phyloP scores from a whole-genome alignment of 176 grass and related monocot genomes.

The Chloris gayana region DNA sequence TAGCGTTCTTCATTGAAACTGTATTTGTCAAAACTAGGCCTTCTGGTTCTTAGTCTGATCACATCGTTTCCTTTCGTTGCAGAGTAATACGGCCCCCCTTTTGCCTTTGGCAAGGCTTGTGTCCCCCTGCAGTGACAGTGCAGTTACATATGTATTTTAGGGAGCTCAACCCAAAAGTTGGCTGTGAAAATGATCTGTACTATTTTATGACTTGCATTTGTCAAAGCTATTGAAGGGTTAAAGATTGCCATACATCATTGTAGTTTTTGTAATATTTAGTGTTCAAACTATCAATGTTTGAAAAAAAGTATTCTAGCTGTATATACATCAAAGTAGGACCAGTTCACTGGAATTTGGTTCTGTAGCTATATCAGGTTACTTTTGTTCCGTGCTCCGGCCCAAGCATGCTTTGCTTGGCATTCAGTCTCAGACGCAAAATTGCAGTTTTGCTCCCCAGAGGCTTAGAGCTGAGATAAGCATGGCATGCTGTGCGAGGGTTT shows the following conservation, averaged over 20 bases:
- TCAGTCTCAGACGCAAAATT: not conserved
- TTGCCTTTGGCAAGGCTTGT: too few relatives aligned
- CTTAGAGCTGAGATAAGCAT: not conserved
- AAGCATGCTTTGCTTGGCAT: not conserved
- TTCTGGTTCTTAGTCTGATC: too few relatives aligned
- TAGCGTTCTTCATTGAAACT: too few relatives aligned
- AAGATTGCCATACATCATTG: not conserved
- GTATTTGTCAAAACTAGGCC: too few relatives aligned
- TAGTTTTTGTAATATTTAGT: not conserved
- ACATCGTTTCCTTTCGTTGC: too few relatives aligned
- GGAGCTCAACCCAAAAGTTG: not conserved
- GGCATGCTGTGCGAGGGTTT: not conserved
- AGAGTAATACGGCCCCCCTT: too few relatives aligned
- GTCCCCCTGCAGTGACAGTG: too few relatives aligned
- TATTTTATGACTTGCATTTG: not conserved
- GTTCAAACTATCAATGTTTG: not conserved
- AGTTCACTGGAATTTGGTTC: not conserved
- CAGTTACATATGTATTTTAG: too few relatives aligned
- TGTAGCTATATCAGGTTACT: too few relatives aligned
- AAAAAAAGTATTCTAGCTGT: not conserved
- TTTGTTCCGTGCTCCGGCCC: not conserved
- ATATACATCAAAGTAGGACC: not conserved
- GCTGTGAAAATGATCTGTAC: constrained; percentile 4
- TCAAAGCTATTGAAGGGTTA: not conserved
- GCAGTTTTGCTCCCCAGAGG: not conserved